Evolutionary conservation across 2,329 filamentous ascomycete species (phyloP).

Genomic region (Fusarium siculi): DNA sequence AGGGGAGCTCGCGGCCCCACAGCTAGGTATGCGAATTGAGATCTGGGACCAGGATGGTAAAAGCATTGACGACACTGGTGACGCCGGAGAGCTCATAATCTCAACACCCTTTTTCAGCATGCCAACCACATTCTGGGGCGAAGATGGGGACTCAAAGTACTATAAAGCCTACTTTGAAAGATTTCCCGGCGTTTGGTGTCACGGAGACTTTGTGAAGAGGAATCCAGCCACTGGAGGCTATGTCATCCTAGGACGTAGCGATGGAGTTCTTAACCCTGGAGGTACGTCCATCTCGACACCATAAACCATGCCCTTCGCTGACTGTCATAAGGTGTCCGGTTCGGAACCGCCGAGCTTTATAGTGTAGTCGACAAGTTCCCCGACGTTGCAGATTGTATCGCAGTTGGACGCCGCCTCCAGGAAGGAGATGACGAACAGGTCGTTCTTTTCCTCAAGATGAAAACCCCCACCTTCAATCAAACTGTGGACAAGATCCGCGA

Average conservation of each 20-base stretch:
- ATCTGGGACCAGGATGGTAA: not conserved
- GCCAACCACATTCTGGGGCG: not conserved
- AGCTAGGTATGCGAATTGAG: not conserved
- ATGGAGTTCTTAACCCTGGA: not conserved
- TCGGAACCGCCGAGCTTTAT: not conserved
- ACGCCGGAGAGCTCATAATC: not conserved
- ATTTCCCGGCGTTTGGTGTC: not conserved
- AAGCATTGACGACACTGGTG: not conserved
- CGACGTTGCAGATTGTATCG: not conserved
- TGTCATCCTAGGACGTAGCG: not conserved
- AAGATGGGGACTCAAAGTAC: not conserved
- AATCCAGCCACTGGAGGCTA: not conserved
- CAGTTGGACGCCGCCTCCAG: not conserved
- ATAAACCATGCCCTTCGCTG: not conserved
- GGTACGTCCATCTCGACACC: not conserved
- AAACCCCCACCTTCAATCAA: accelerated
- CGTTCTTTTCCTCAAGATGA: not conserved
- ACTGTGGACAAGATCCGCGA: not conserved
- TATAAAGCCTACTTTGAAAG: not conserved
- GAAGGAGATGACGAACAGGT: not conserved
- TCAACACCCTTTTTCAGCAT: not conserved
- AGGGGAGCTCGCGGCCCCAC: not conserved
- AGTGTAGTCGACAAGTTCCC: not conserved
- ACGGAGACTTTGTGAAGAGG: not conserved
- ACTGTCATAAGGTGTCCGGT: not conserved